A percentile compares a stretch with the other conserved stretches of the same genome.
Conservation (phyloP, 129 eudicot genomes). For the Lactuca sativa region DNA sequence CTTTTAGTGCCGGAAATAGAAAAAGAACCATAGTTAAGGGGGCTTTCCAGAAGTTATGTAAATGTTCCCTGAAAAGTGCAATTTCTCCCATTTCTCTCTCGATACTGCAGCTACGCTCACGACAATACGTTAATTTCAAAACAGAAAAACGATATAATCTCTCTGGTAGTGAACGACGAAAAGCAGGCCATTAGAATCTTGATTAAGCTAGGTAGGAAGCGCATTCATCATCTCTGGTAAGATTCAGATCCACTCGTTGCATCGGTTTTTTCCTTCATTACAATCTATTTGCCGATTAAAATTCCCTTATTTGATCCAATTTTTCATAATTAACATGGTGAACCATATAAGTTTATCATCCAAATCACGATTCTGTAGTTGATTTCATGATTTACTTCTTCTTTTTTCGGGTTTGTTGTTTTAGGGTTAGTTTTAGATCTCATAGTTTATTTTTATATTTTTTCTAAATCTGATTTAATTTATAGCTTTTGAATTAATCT, state of each 20-base stretch:
- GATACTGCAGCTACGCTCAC: slow-evolving; percentile 19
- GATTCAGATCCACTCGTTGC: slow-evolving; percentile 31
- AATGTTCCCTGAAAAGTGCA: slow-evolving; percentile 30
- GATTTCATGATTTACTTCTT: slow-evolving; percentile 1
- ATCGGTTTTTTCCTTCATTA: slow-evolving; percentile 11
- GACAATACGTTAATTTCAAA: slow-evolving; percentile 30
- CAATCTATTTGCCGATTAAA: slow-evolving; percentile 2
- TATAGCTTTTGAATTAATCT: slow-evolving; percentile 1
- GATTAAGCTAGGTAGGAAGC: slow-evolving; percentile 4
- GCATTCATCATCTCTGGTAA: slow-evolving; percentile 25
- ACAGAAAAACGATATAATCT: slow-evolving; percentile 9
- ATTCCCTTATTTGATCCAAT: slow-evolving; percentile 10
- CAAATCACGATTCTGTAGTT: not conserved
- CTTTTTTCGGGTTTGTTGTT: slow-evolving; percentile 8
- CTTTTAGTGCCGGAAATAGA: slow-evolving; percentile 3
- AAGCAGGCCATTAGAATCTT: slow-evolving; percentile 6
- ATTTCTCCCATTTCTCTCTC: slow-evolving; percentile 31
- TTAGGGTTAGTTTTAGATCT: slow-evolving; percentile 34
- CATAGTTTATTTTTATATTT: not conserved
- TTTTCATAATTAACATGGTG: slow-evolving; percentile 9
- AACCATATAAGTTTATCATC: not conserved
- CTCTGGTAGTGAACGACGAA: slow-evolving; percentile 22
- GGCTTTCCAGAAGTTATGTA: not conserved
- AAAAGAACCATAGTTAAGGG: slow-evolving; percentile 17
- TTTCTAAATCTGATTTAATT: not conserved